These are phyloP conservation scores for Ogataea dorogensis DNA, from an alignment of 805 yeast species.

Conservation along the genomic window DNA sequence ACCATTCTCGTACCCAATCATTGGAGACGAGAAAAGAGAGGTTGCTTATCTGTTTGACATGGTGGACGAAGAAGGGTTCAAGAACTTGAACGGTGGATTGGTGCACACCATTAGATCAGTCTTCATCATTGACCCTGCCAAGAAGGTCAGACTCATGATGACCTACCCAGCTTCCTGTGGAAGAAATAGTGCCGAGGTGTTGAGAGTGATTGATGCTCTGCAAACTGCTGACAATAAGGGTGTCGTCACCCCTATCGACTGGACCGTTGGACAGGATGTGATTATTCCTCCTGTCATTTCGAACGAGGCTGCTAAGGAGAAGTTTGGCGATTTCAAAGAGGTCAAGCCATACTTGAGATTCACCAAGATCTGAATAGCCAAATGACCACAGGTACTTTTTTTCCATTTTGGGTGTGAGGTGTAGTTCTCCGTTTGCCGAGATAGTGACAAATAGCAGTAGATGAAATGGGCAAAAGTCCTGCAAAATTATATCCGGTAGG, in stretches of 20 bases:
- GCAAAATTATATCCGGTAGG: conserved; percentile 8
- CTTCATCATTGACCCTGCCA: conserved; percentile 84
- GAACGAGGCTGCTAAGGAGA: conserved; percentile 73
- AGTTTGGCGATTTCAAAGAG: conserved; percentile 82
- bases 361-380: conserved; percentile 39
- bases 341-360: conserved; percentile 89
- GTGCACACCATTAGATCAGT: conserved; percentile 91
- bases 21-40: conserved; percentile 83
- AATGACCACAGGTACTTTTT: conserved; percentile 5
- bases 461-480: not conserved
- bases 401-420: not conserved
- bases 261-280: conserved; percentile 88
- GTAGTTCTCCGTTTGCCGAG: conserved; percentile 12
- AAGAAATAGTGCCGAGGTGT: conserved; percentile 88
- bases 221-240: conserved; percentile 82
- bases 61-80: conserved; percentile 84
- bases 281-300: conserved; percentile 86
- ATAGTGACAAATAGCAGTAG: not conserved
- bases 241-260: conserved; percentile 87
- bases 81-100: conserved; percentile 67
- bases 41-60: conserved; percentile 82
- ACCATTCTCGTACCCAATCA: conserved; percentile 81
- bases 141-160: conserved; percentile 82
- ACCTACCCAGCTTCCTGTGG: conserved; percentile 94
- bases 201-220: conserved; percentile 86